A percentile compares a stretch with the other conserved stretches of the same genome.
These are phyloP conservation scores for Candolleomyces aberdarensis DNA, from an alignment of 768 basidiomycete genomes.

Conservation along the genomic window DNA sequence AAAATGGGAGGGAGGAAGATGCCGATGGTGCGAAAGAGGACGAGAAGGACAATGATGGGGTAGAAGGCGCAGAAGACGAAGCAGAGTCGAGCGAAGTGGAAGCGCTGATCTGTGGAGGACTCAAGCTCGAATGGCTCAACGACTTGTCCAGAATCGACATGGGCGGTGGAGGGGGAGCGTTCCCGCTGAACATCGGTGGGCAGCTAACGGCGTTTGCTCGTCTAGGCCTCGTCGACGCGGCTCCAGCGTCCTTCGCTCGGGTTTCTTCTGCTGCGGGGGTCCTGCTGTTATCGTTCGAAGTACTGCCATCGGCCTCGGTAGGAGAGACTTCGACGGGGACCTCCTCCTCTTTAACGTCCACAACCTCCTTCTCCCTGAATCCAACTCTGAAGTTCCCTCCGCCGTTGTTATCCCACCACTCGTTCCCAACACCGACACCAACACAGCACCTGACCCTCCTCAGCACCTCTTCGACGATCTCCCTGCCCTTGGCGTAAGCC, in stretches of 20 bases:
- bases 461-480: neutral
- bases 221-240: no score
- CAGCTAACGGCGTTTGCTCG: neutral
- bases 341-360: neutral
- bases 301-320: no score
- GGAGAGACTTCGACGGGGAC: no score
- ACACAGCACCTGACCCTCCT: conserved; percentile 1
- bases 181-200: neutral
- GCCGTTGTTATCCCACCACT: conserved; percentile 94
- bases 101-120: neutral
- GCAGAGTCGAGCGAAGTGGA: conserved; percentile 1
- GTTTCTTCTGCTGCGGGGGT: no score
- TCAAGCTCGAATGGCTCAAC: neutral
- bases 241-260: no score
- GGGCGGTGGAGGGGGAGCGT: neutral
- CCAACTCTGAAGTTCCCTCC: conserved; percentile 74
- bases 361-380: conserved; percentile 38
- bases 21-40: neutral
- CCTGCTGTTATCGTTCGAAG: no score
- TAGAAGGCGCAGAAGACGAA: neutral
- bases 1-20: neutral
- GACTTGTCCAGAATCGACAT: conserved; percentile 1
- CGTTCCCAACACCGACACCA: conserved; percentile 23
- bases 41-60: neutral
- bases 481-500: neutral